Percentiles rank a stretch among this genome's conserved stretches.
Evolutionary conservation across 108 stramenopile species (phyloP).

Genomic region (Pelagomonas calceolata): DNA sequence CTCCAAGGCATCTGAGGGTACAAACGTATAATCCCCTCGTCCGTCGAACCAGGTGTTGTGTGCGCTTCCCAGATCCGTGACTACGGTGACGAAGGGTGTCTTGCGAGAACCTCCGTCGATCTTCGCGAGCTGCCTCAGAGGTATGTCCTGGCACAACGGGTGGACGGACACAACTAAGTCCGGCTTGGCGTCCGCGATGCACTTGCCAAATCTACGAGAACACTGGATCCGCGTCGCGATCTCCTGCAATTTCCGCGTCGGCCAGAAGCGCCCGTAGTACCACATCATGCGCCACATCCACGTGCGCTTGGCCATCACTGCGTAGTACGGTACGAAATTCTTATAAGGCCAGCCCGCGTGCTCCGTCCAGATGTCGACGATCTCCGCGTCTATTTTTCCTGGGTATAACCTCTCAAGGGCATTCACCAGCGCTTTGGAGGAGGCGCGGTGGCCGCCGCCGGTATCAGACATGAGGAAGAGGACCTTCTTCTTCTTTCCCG

Average conservation of each 20-base stretch:
- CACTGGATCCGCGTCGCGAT: slow-evolving; percentile 7
- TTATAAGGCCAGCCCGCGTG: slow-evolving; percentile 35
- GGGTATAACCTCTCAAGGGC: slow-evolving; percentile 75
- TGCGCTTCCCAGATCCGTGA: slow-evolving; percentile 88
- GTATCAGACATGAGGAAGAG: slow-evolving; percentile 88
- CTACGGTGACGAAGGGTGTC: slow-evolving; percentile 87
- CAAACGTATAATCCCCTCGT: slow-evolving; percentile 72
- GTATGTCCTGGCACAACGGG: slow-evolving; percentile 81
- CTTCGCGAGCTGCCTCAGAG: slow-evolving; percentile 56
- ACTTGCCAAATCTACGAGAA: slow-evolving; percentile 11
- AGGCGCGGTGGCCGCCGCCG: slow-evolving; percentile 95
- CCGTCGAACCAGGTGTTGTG: slow-evolving; percentile 85
- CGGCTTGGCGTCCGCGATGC: slow-evolving; percentile 18
- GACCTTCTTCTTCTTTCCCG: slow-evolving; percentile 21
- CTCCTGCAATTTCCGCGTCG: slow-evolving; percentile 22
- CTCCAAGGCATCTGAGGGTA: slow-evolving; percentile 67
- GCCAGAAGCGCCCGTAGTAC: slow-evolving; percentile 32
- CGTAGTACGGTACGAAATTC: slow-evolving; percentile 47
- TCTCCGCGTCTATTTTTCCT: slow-evolving; percentile 59
- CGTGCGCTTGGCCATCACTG: slow-evolving; percentile 66
- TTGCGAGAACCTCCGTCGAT: slow-evolving; percentile 28
- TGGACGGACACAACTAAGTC: slow-evolving; percentile 92
- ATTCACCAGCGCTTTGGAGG: slow-evolving; percentile 76
- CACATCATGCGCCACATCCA: slow-evolving; percentile 68
- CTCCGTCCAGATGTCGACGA: slow-evolving; percentile 61